Evolutionary conservation across 805 yeast species (phyloP).

Genomic region (Nakazawaea ambrosiae): DNA sequence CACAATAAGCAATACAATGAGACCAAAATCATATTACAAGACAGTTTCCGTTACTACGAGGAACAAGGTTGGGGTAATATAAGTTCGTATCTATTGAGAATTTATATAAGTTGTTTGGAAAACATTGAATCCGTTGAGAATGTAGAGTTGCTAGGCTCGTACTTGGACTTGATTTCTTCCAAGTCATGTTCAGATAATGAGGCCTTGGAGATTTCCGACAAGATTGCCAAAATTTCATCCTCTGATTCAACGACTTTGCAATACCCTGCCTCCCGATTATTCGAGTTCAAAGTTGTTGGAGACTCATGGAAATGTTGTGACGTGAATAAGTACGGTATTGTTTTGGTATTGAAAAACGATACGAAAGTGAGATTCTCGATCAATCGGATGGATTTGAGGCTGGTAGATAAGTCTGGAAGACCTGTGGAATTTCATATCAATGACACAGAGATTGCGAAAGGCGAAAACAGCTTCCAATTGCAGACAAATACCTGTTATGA

Average conservation of each 20-base stretch:
- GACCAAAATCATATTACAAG: slow-evolving; percentile 57
- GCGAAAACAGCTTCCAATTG: slow-evolving; percentile 11
- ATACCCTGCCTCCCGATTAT: not conserved
- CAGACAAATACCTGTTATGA: not conserved
- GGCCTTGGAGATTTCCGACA: slow-evolving; percentile 14
- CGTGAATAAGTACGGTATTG: slow-evolving; percentile 31
- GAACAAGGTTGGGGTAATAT: slow-evolving; percentile 69
- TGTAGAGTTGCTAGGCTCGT: slow-evolving; percentile 28
- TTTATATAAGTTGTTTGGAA: slow-evolving; percentile 64
- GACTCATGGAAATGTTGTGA: slow-evolving; percentile 27
- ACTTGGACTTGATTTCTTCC: slow-evolving; percentile 32
- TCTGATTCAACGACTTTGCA: not conserved
- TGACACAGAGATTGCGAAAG: slow-evolving; percentile 8
- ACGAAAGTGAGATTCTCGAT: slow-evolving; percentile 11
- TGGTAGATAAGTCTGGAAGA: slow-evolving; percentile 11
- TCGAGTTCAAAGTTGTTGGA: slow-evolving; percentile 18
- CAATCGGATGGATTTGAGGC: slow-evolving; percentile 12
- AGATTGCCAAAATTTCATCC: slow-evolving; percentile 12
- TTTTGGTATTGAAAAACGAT: slow-evolving; percentile 25
- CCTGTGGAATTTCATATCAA: slow-evolving; percentile 8
- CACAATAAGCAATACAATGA: slow-evolving; percentile 47
- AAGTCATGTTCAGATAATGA: slow-evolving; percentile 12
- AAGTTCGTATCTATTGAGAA: slow-evolving; percentile 57
- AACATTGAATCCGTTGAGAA: slow-evolving; percentile 19
- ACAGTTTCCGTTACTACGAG: slow-evolving; percentile 63